Base-by-base conservation (phyloP, 352 stramenopile genomes). In the Phytophthora pseudosyringae region DNA sequence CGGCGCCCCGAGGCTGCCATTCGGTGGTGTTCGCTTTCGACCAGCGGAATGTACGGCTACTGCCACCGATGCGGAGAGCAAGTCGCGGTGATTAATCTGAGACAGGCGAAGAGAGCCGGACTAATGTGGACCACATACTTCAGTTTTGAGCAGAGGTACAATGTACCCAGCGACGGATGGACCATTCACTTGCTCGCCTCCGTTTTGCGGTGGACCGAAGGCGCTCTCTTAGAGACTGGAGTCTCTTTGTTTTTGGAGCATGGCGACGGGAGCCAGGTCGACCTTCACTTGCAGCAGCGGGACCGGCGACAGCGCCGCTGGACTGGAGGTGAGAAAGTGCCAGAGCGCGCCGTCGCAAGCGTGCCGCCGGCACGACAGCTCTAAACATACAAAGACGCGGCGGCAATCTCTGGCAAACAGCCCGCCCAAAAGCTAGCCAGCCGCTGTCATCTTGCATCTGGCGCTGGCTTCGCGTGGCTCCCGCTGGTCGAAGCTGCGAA, bases 321-420 rank as follows among this genome's bases (percentile, higher is more conserved):
- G 35, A 36, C 11, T 13, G 5, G 50, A 26, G 15, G 25, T 36
- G 38, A 38, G 13, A 47, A 38, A 10, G 15, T 25, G 31, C 25
- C 50, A 46, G 36, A 3, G 21, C 21, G 21, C 21, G 21, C 21
- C 21, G 21, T 2, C 21, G 21, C 21, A 1, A 21, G 21, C 21
- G 21, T 21, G 21, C 21, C 21, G 21, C 21, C 21, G n/a, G n/a
- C 57, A 65, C 40, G 59, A 45, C 59, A 49, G 26, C 13, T 32
- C 40, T 55, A 50, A 50, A 47, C 28, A 67, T 25, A 18, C 51
- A 68, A 63, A 66, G 33, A 59, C 57, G 46, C 36, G 46, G 41
- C 49, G 35, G 26, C 28, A 36, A 29, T 16, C 40, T 18, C 5
- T 36, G 29, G 11, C 16, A 44, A 58, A 13, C 35, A 40, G 28